These are phyloP conservation scores for Chlorella vulgaris DNA, from an alignment of 139 green algal species.

Conservation along the genomic window DNA sequence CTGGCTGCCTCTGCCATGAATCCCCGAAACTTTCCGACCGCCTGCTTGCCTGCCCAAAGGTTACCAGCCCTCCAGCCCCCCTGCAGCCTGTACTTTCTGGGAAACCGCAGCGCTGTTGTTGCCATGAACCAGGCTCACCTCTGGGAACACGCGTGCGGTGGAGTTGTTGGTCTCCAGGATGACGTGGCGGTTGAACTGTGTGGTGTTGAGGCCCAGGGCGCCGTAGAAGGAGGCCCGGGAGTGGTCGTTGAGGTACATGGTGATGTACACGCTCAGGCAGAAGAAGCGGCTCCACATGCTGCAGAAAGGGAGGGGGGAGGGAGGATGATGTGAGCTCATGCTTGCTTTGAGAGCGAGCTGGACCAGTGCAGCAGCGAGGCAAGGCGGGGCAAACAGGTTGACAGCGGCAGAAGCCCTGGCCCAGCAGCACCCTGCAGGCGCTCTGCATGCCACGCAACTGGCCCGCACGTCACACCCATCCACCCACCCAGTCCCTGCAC, in stretches of 20 bases:
- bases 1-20: too few species aligned
- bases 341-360: too few species aligned
- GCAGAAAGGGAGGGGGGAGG: slow-evolving; percentile 25
- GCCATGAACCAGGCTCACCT: slow-evolving; percentile 57
- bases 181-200: slow-evolving; percentile 97
- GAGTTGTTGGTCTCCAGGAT: slow-evolving; percentile 99
- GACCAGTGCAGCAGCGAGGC: too few species aligned
- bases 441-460: too few species aligned
- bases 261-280: slow-evolving; percentile 99
- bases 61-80: neutral
- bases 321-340: neutral
- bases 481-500: too few species aligned
- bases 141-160: slow-evolving; percentile 94
- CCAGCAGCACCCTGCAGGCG: too few species aligned
- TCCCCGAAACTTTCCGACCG: neutral
- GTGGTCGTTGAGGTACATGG: slow-evolving; percentile 99
- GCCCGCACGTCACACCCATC: too few species aligned
- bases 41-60: neutral
- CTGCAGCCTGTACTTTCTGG: neutral
- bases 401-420: too few species aligned
- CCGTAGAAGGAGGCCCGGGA: slow-evolving; percentile 90
- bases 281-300: slow-evolving; percentile 98
- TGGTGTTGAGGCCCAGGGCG: slow-evolving; percentile 93
- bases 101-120: neutral
- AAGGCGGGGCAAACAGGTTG: too few species aligned